A percentile compares a stretch with the other conserved stretches of the same genome.
Conservation (phyloP, 2,329 filamentous ascomycete species). For the Didymella exigua region DNA sequence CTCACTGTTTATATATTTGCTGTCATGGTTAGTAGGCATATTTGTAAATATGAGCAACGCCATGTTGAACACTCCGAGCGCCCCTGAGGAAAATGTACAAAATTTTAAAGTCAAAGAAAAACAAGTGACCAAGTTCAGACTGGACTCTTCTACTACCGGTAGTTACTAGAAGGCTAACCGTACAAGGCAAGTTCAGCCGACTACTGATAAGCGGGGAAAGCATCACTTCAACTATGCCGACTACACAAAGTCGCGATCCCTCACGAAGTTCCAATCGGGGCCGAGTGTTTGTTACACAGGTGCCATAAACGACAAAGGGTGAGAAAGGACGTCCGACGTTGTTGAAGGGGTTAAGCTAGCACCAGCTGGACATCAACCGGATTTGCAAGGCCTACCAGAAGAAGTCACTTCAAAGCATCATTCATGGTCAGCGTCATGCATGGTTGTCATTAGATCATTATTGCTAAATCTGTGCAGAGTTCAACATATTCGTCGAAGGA, state of each 20-base stretch:
- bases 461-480: not conserved
- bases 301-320: not conserved
- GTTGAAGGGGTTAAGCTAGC: not conserved
- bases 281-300: not conserved
- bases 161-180: conserved; percentile 18
- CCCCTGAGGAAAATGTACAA: not conserved
- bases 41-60: not conserved
- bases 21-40: conserved; percentile 3
- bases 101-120: not conserved
- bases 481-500: not conserved
- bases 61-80: not conserved
- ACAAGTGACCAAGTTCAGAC: not conserved
- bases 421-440: conserved; percentile 3
- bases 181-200: conserved; percentile 25
- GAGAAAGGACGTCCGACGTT: not conserved
- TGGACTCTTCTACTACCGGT: no score
- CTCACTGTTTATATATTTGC: conserved; percentile 10
- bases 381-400: not conserved
- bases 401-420: not conserved
- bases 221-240: not conserved
- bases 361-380: not conserved
- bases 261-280: not conserved
- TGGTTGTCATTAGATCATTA: no score
- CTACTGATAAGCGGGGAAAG: conserved; percentile 15
- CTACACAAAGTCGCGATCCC: not conserved